Evolutionary conservation across 2,329 filamentous ascomycete species (phyloP).

Genomic region (Fusarium lyarnte): DNA sequence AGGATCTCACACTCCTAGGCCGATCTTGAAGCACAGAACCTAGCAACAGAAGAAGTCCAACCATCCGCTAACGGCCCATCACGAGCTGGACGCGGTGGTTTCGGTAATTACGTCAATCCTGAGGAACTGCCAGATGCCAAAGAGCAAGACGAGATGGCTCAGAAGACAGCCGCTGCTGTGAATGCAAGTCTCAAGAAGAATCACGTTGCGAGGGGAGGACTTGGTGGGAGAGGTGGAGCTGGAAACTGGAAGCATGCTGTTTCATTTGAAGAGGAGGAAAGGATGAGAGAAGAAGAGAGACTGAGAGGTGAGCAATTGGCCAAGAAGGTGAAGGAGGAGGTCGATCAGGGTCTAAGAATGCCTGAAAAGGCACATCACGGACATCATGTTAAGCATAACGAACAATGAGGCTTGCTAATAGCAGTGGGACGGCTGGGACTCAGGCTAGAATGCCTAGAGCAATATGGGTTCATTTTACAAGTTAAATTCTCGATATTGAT

Average conservation of each 20-base stretch:
- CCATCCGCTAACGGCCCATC: conserved; percentile 49
- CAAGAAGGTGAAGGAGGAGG: conserved; percentile 54
- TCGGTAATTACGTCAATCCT: conserved; percentile 66
- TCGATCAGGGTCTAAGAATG: conserved; percentile 58
- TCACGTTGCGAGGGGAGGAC: conserved; percentile 30
- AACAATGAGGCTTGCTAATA: background rate
- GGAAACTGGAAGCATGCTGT: conserved; percentile 59
- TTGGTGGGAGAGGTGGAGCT: conserved; percentile 64
- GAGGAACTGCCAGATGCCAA: conserved; percentile 46
- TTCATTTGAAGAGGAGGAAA: conserved; percentile 42
- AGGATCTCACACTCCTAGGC: background rate
- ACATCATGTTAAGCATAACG: conserved; percentile 10
- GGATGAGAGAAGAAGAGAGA: conserved; percentile 38
- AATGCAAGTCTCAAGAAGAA: conserved; percentile 44
- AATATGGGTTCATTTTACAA: background rate
- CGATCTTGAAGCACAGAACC: conserved; percentile 54
- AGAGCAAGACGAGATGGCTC: conserved; percentile 49
- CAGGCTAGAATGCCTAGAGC: background rate
- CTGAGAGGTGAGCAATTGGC: conserved; percentile 52
- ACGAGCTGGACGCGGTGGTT: conserved; percentile 67
- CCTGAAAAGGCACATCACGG: conserved; percentile 57
- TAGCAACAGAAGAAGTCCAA: conserved; percentile 33
- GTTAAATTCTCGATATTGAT: background rate
- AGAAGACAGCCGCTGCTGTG: conserved; percentile 48
- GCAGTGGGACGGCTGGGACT: background rate